phyloP scores from a whole-genome alignment of 768 basidiomycete genomes.

The Antrodiella citrinella region DNA sequence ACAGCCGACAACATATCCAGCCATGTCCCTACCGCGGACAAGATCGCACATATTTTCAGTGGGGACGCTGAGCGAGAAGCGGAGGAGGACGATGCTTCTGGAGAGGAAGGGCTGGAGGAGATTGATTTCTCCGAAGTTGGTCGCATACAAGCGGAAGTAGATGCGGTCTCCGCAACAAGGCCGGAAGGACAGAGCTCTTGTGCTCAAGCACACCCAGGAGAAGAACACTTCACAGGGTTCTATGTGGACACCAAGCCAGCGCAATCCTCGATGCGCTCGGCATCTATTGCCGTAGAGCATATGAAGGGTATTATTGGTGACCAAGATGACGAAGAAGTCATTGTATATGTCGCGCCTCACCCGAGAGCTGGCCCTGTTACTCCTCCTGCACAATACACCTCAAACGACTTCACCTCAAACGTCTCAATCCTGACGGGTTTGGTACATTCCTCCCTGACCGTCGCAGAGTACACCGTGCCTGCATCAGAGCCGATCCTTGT shows the following conservation, averaged over 20 bases:
- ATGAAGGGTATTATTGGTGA: conserved; percentile 1
- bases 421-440: conserved; percentile 22
- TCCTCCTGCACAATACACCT: conserved; percentile 6
- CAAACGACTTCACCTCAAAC: conserved; percentile 7
- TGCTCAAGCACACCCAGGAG: conserved; percentile 4
- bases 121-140: conserved; percentile 61
- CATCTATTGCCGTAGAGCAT: neutral
- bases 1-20: conserved; percentile 42
- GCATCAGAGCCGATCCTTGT: neutral
- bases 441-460: neutral
- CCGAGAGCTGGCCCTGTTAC: conserved; percentile 33
- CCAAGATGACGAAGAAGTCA: conserved; percentile 52
- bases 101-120: conserved; percentile 21
- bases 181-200: neutral
- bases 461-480: neutral
- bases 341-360: conserved; percentile 73
- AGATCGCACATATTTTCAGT: conserved; percentile 56
- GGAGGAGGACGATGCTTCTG: conserved; percentile 5
- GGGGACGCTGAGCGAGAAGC: conserved; percentile 12
- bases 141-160: conserved; percentile 35
- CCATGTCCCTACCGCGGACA: conserved; percentile 65
- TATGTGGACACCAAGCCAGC: conserved; percentile 26
- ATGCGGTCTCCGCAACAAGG: conserved; percentile 18
- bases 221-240: conserved; percentile 32
- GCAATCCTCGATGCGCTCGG: neutral